Evolutionary conservation across 108 stramenopile genomes (phyloP).

Genomic region (Pseudonitzschia pungens): DNA sequence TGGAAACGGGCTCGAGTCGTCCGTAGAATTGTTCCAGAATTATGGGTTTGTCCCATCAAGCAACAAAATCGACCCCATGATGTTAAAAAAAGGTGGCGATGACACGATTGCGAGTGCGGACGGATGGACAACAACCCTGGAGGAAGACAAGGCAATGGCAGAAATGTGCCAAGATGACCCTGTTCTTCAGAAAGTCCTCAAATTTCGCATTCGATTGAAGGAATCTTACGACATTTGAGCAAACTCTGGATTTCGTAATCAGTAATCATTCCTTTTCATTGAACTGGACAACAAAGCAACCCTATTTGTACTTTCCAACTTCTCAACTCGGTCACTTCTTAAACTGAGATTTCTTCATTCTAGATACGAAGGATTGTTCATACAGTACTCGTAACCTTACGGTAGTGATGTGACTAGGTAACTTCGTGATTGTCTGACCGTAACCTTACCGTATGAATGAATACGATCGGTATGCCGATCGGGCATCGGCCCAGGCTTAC

Average conservation of each 20-base stretch:
- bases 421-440: too few relatives aligned
- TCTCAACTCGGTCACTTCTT: too few relatives aligned
- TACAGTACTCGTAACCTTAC: too few relatives aligned
- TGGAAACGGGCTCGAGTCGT: constrained; percentile 57
- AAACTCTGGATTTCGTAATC: neutral
- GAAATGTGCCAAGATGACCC: constrained; percentile 25
- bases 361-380: too few relatives aligned
- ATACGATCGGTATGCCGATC: too few relatives aligned
- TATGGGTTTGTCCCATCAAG: constrained; percentile 67
- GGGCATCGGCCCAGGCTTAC: too few relatives aligned
- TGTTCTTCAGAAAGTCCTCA: constrained; percentile 35
- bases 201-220: constrained; percentile 44
- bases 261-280: neutral
- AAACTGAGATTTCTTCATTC: too few relatives aligned
- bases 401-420: too few relatives aligned
- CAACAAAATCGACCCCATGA: constrained; percentile 55
- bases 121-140: constrained; percentile 72
- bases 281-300: neutral
- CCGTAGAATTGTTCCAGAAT: constrained; percentile 59
- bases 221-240: constrained; percentile 31
- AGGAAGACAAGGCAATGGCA: constrained; percentile 60
- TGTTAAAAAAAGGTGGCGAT: constrained; percentile 68
- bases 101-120: constrained; percentile 44
- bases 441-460: too few relatives aligned
- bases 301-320: too few relatives aligned